These are phyloP conservation scores for Boletus reticulatus DNA, from an alignment of 768 basidiomycete species.

Conservation along the genomic window DNA sequence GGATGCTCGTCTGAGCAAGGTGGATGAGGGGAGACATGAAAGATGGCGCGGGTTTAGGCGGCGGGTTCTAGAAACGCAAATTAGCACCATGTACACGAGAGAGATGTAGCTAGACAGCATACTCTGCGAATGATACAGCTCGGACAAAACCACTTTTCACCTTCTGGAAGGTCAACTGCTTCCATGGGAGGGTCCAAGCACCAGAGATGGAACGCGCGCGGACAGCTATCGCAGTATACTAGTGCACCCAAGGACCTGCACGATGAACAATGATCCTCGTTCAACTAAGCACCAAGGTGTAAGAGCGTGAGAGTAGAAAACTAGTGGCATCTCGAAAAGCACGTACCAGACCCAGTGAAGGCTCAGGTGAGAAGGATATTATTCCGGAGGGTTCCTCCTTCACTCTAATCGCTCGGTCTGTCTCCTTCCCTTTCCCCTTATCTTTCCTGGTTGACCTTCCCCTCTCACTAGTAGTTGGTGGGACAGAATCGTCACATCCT, in stretches of 20 bases:
- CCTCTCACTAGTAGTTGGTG: conserved; percentile 24
- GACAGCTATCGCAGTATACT: conserved; percentile 97
- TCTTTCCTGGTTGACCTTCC: conserved; percentile 34
- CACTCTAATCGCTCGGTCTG: conserved; percentile 35
- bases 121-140: conserved; percentile 68
- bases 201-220: conserved; percentile 92
- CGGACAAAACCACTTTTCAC: conserved; percentile 77
- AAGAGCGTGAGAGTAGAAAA: conserved; percentile 16
- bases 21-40: conserved; percentile 72
- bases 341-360: conserved; percentile 37
- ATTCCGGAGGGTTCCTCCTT: conserved; percentile 44
- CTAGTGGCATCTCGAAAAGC: conserved; percentile 2
- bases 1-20: conserved; percentile 64
- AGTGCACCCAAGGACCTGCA: conserved; percentile 81
- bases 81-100: conserved; percentile 11
- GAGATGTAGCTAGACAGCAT: conserved; percentile 18
- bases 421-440: conserved; percentile 50
- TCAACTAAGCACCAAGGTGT: conserved; percentile 37
- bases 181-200: conserved; percentile 97
- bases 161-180: conserved; percentile 79
- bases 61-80: conserved; percentile 50
- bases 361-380: conserved; percentile 37
- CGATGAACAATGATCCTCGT: conserved; percentile 85
- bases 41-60: conserved; percentile 62
- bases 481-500: conserved; percentile 27